Evolutionary conservation across 495 filamentous ascomycete species (phyloP).

Genomic region (Podospora tetraspora): DNA sequence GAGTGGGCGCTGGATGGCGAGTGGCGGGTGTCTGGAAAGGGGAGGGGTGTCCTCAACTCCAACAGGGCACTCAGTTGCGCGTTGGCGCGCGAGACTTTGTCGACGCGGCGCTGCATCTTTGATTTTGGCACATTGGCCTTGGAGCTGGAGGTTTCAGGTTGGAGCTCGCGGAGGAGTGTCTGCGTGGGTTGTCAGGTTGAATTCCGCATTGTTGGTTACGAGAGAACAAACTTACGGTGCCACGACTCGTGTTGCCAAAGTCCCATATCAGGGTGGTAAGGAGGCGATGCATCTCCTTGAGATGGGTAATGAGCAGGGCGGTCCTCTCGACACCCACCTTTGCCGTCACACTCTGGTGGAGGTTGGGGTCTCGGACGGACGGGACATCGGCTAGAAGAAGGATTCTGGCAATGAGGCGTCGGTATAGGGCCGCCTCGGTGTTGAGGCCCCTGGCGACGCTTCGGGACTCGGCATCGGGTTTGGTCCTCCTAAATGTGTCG

Average conservation of each 20-base stretch:
- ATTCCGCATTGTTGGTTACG: neutral
- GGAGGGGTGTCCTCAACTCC: neutral
- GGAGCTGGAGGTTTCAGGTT: neutral
- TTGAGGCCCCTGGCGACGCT: neutral
- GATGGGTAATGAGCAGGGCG: neutral
- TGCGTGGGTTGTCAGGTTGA: neutral
- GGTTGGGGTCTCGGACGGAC: neutral
- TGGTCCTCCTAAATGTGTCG: neutral
- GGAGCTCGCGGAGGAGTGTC: neutral
- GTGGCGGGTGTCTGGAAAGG: neutral
- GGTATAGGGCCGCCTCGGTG: neutral
- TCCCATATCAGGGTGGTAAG: neutral
- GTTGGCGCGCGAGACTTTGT: slow-evolving; percentile 4
- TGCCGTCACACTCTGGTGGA: neutral
- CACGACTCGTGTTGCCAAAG: neutral
- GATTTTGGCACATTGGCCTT: neutral
- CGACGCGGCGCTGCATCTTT: slow-evolving; percentile 2
- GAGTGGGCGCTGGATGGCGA: neutral
- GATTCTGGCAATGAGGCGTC: neutral
- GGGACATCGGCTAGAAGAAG: neutral
- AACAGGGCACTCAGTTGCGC: neutral
- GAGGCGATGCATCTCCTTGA: neutral
- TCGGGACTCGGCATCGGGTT: neutral
- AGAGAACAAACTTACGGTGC: neutral
- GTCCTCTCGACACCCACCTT: neutral